Base-by-base conservation (phyloP, 306 rosid species). In the Dalbergia oliveri region DNA sequence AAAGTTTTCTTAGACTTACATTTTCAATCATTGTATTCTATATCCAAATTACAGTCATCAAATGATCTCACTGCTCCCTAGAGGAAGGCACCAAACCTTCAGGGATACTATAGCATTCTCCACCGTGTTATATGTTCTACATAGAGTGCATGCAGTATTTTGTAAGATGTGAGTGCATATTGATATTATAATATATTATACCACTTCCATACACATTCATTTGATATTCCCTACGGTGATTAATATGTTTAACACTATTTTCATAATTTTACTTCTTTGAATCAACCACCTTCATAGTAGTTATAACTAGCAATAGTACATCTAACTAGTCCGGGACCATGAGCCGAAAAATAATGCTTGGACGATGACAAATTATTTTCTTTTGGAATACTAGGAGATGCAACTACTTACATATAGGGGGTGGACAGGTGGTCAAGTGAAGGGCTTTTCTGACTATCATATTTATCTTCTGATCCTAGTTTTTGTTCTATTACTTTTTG, bases 31-130 rank as follows among this genome's bases (percentile, higher is more conserved):
- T 60, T 31, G 35, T n/a, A 59, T 68, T 66, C 21, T 41, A 39
- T 75, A 68, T 69, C 50, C 47, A 39, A 59, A 50, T 75, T 81
- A 66, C 15, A 65, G 69, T 61, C 51, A 60, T 59, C 72, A 69
- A 75, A 50, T 54, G 47, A 61, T 61, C 50, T 65, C 81, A 67
- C 21, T 58, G 66, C 72, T 67, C 67, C 59, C 59, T 31, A 51
- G 81, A 45, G 58, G 69, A 67, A 34, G 73, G 74, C 56, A 59
- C 19, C 56, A 58, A 73, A 74, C 26, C 49, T 58, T 14, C 56
- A 13, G 19, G 23, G 62, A 49, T 69, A 57, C 77, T 35, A 15
- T 7, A 67, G 39, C 44, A 71, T 69, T 47, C 51, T 69, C 18
- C 70, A 69, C 18, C 50, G 31, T 51, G 31, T 71, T 35, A 37